Base-by-base conservation (phyloP, 1,139 yeast species). In the Debaryomyces nepalensis region DNA sequence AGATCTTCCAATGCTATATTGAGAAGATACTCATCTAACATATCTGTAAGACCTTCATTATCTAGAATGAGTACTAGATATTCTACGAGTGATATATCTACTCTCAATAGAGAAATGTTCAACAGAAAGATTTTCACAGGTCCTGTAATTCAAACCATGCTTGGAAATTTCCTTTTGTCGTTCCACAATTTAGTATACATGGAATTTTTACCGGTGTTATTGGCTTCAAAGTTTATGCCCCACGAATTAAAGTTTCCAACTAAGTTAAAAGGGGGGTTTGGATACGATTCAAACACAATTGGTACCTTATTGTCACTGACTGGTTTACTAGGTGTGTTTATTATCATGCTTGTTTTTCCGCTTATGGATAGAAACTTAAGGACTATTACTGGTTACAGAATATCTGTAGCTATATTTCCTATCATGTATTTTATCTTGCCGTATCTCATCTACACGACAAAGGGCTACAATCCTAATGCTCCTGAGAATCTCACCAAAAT, bases 121-220 rank as follows among this genome's bases (percentile, higher is more conserved):
- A 37, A 45, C 5, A 34, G 44, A 19, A 51, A 51, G 8, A 51
- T 60, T 2, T 66, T 71, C 41, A 68, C 72, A 10, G 61, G 64
- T 9, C 60, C 62, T 5, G 77, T 74, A 12, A 56, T 75, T 31
- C 64, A 64, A 35, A 70, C 78, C 4, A 68, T 77, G 33, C 39
- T 62, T 11, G 67, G 71, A 29, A 72, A 71, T 52, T 68, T 76
- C 44, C 54, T 73, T 40, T 60, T 78, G 44, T 63, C 79, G 7
- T 64, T 79, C 45, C 84, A 79, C 52, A 59, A 69, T n/a, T 65
- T 79, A n/a, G 76, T 79, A 4, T 79, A 68, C 55, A 71, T 70
- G 39, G 87, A 82, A 57, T 79, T 82, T 47, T 60, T 81, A 34
- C 87, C 88, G 8, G 77, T 82, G 4, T 76, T 78, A 44, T 60